phyloP scores from a whole-genome alignment of 2,329 filamentous ascomycete species.

The Fusarium dlaminii region DNA sequence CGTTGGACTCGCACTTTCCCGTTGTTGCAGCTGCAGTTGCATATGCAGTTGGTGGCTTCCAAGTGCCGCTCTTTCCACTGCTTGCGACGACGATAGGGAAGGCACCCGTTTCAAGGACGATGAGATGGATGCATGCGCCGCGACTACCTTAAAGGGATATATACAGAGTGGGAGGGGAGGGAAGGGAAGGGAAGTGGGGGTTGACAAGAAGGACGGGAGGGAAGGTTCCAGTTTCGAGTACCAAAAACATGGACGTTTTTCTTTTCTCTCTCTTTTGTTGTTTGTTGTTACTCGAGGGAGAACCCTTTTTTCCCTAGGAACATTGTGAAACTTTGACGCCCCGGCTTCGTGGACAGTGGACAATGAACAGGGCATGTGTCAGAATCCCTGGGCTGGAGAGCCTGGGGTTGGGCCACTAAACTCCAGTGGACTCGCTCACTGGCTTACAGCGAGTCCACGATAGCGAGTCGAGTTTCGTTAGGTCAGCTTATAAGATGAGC shows the following conservation, averaged over 20 bases:
- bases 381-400: constrained; percentile 11
- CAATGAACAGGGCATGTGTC: constrained; percentile 22
- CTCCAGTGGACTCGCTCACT: constrained; percentile 1
- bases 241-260: constrained; percentile 19
- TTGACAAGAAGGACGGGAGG: constrained; percentile 13
- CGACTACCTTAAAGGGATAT: constrained; percentile 11
- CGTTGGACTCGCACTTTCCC: constrained; percentile 8
- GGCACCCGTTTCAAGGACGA: neutral
- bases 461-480: neutral
- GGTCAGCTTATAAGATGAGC: neutral
- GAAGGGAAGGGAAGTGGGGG: constrained; percentile 7
- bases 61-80: constrained; percentile 23
- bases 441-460: constrained; percentile 16
- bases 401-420: neutral
- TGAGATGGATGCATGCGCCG: neutral
- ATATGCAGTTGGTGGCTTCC: neutral
- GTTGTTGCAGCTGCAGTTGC: constrained; percentile 1
- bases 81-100: constrained; percentile 18
- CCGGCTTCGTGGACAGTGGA: constrained; percentile 5
- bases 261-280: neutral
- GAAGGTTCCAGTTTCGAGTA: constrained; percentile 32
- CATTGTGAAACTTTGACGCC: constrained; percentile 33
- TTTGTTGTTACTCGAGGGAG: neutral
- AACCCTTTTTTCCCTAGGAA: constrained; percentile 16
- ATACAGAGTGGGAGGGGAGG: neutral